Base-by-base conservation (phyloP, 345 rosid genomes). In the Populus nigra region DNA sequence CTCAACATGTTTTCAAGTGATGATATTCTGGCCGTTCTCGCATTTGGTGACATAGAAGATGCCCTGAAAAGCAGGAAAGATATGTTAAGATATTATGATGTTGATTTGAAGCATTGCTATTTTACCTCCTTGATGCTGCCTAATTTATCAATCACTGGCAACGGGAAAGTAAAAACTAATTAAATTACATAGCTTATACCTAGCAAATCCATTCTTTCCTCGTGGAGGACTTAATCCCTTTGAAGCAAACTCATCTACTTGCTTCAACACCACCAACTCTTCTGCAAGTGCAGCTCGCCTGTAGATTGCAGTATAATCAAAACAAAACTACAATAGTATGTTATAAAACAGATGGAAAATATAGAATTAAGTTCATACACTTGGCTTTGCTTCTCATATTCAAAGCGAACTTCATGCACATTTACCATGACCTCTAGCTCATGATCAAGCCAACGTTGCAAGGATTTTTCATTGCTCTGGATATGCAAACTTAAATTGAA, bases 341-440 rank as follows among this genome's bases (percentile, higher is more conserved):
- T 70, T 15, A 69, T 39, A 66, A 62, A 53, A 62, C 31, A 79
- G 41, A 23, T 25, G 17, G 47, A 75, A 76, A 12, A 63, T 33
- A 10, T 75, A 47, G 77, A 61, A 84, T 43, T 73, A 33, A 50
- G 41, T 68, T 82, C 98, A 59, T 91, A 96, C 99, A 96, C 98
- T 79, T 96, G 95, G 85, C 98, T 92, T 88, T 96, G 99, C 83
- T 88, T 96, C 88, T 93, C 98, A 73, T 93, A 96, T 81, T 96
- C 99, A 69, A 88, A 88, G 72, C 98, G 98, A 69, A 96, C 99
- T 92, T 91, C 99, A 81, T 93, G 98, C 85, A 96, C 95, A 85
- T 96, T 91, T 86, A 96, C 99, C 97, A 93, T 92, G 82, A 96
- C 98, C 87, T 96, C 98, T 78, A 96, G 88, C 85, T 96, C 99